Conservation (phyloP, 345 rosid species). For the Reutealis trisperma region DNA sequence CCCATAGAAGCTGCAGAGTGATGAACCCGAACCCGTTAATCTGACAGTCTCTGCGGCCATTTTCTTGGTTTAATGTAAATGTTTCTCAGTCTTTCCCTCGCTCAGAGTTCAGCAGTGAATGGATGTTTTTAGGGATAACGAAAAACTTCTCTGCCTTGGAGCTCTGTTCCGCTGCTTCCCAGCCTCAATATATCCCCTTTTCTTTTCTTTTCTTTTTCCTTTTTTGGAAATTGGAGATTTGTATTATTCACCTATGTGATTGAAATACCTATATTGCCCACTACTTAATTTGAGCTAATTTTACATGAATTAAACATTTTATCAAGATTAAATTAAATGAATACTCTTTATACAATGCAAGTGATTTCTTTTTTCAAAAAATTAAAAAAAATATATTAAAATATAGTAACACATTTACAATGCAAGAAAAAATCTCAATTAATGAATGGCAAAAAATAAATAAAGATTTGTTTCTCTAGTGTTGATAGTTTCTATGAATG, state of each 20-base stretch:
- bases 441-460: no score
- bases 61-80: background rate
- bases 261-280: background rate
- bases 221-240: background rate
- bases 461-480: no score
- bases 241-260: background rate
- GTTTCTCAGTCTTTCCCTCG: background rate
- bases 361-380: no score
- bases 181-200: background rate
- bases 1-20: conserved; percentile 62
- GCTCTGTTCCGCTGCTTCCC: background rate
- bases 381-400: no score
- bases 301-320: background rate
- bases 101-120: conserved; percentile 1
- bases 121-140: conserved; percentile 18
- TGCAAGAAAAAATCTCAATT: no score
- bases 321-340: no score
- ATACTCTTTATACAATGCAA: no score
- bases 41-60: conserved; percentile 83
- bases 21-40: conserved; percentile 46
- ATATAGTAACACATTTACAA: no score
- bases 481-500: no score
- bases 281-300: background rate
- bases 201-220: no score
- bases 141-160: background rate